Evolutionary conservation across 2,329 filamentous ascomycete genomes (phyloP).

Genomic region (Phyllosticta citrichinensis): DNA sequence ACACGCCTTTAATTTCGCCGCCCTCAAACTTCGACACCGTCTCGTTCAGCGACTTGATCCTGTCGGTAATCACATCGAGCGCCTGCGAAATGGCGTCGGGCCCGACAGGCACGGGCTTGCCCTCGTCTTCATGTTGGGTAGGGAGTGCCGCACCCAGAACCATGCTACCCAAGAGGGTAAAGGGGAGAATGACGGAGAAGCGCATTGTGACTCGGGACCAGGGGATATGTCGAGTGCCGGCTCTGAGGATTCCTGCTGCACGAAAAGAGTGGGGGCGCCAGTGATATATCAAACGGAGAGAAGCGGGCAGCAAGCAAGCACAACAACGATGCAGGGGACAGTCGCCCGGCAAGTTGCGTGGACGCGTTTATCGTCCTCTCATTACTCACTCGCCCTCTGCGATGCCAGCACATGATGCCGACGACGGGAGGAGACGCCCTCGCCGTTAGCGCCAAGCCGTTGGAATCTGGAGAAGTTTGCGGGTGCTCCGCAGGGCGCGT

Average conservation of each 20-base stretch:
- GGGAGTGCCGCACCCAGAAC: not conserved
- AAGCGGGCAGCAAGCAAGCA: not conserved
- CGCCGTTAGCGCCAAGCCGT: not conserved
- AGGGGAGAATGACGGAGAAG: not conserved
- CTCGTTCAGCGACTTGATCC: slow-evolving; percentile 1
- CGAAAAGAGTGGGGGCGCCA: not conserved
- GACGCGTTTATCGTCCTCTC: not conserved
- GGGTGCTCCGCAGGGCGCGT: not conserved
- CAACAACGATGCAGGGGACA: not conserved
- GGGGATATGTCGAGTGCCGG: not conserved
- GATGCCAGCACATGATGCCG: not conserved
- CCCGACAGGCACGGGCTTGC: not conserved
- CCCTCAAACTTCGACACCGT: not conserved
- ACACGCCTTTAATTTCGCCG: not conserved
- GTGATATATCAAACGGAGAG: not conserved
- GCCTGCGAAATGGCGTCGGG: not conserved
- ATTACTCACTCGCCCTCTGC: not conserved
- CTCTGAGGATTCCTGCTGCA: not conserved
- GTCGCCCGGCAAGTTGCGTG: not conserved
- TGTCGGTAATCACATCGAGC: not conserved
- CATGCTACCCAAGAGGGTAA: not conserved
- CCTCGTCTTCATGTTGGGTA: not conserved
- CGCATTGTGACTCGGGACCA: not conserved
- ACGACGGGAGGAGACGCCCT: not conserved
- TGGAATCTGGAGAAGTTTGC: not conserved